phyloP scores from a whole-genome alignment of 441 rosid genomes.

The Jatropha multifida region DNA sequence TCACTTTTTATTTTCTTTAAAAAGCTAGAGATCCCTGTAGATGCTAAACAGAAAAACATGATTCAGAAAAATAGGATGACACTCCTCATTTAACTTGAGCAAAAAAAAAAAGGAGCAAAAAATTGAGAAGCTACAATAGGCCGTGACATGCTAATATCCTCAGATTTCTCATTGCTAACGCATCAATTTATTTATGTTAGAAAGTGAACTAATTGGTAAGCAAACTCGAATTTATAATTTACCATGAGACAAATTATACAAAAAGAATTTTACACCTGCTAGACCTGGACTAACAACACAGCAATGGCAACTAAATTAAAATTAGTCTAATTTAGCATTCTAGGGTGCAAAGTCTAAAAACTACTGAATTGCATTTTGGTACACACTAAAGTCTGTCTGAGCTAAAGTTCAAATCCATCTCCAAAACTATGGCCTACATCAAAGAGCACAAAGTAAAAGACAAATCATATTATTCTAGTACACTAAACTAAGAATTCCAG shows the following conservation, averaged over 20 bases:
- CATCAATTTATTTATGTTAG: not conserved
- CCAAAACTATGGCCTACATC: not conserved
- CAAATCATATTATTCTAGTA: not conserved
- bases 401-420: not conserved
- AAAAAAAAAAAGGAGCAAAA: not conserved
- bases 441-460: not conserved
- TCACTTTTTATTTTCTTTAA: conserved; percentile 18
- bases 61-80: conserved; percentile 10
- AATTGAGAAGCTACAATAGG: not conserved
- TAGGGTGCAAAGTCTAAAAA: not conserved
- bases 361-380: not conserved
- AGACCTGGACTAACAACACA: not conserved
- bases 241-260: not conserved
- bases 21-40: conserved; percentile 25
- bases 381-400: not conserved
- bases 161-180: not conserved
- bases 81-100: not conserved
- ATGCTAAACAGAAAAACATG: not conserved
- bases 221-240: not conserved
- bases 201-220: not conserved
- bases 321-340: not conserved
- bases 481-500: not conserved
- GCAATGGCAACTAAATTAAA: not conserved
- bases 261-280: not conserved
- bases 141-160: not conserved